A percentile compares a stretch with the other conserved stretches of the same genome.
phyloP scores from a whole-genome alignment of 129 eudicot species.

The Helichrysum umbraculigerum region DNA sequence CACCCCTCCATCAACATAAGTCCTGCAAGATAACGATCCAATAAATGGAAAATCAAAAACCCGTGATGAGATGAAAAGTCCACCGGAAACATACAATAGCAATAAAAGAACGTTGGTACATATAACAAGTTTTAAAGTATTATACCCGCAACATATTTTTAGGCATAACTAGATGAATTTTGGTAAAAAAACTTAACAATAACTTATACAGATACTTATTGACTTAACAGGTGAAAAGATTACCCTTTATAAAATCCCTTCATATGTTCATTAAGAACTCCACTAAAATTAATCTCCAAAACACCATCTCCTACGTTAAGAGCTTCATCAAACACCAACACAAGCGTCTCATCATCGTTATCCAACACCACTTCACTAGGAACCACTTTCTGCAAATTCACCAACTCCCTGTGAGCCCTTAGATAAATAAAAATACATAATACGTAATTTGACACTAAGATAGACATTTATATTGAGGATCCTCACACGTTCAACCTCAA shows the following conservation, averaged over 20 bases:
- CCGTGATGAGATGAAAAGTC: too few relatives aligned
- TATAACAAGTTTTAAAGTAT: too few relatives aligned
- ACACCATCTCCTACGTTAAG: slow-evolving; percentile 37
- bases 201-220: background rate
- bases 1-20: slow-evolving; percentile 48
- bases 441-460: background rate
- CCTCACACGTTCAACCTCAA: too few relatives aligned
- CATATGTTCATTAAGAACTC: slow-evolving; percentile 43
- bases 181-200: background rate
- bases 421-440: background rate
- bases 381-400: slow-evolving; percentile 34
- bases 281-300: slow-evolving; percentile 36
- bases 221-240: background rate
- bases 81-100: too few relatives aligned
- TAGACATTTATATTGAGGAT: background rate
- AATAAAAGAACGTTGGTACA: too few relatives aligned
- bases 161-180: too few relatives aligned
- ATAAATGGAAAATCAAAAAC: background rate
- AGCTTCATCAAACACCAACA: slow-evolving; percentile 39
- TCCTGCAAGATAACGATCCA: slow-evolving; percentile 25
- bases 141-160: too few relatives aligned
- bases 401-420: slow-evolving; percentile 29
- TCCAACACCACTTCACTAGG: slow-evolving; percentile 44
- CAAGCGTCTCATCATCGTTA: slow-evolving; percentile 34
- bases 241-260: slow-evolving; percentile 52